phyloP scores from a whole-genome alignment of 768 basidiomycete genomes.

The Ramaria rubella region DNA sequence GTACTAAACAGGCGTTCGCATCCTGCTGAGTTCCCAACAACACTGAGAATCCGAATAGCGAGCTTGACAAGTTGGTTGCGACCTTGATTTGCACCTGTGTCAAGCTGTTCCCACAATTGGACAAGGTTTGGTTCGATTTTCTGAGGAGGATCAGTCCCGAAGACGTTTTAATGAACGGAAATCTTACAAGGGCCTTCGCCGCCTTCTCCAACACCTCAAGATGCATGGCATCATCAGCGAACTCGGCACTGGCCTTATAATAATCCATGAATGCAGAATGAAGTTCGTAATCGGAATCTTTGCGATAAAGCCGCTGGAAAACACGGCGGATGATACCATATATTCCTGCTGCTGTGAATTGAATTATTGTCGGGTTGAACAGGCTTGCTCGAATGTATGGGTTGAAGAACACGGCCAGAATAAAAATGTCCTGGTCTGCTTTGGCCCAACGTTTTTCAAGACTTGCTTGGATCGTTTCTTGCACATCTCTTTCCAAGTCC shows the following conservation, averaged over 20 bases:
- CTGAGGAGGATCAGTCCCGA: no score
- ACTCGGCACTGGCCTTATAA: background rate
- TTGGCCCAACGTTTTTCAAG: constrained; percentile 30
- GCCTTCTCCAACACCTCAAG: background rate
- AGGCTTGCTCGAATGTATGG: constrained; percentile 19
- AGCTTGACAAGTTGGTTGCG: background rate
- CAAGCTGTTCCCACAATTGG: background rate
- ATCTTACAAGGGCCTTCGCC: background rate
- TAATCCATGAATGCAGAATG: constrained; percentile 9
- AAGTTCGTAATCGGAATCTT: constrained; percentile 4
- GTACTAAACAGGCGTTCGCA: constrained; percentile 27
- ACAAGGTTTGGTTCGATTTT: background rate
- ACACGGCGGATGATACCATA: constrained; percentile 8
- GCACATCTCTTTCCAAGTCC: background rate
- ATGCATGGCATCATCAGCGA: constrained; percentile 7
- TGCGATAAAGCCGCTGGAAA: constrained; percentile 9
- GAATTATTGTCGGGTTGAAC: background rate
- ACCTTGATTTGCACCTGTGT: background rate
- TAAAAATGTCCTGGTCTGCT: constrained; percentile 31
- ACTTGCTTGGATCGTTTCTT: constrained; percentile 12
- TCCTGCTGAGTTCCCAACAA: constrained; percentile 26
- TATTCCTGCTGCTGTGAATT: background rate
- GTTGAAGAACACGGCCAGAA: constrained; percentile 30
- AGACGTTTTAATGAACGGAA: no score
- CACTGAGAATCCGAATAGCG: constrained; percentile 20